Evolutionary conservation across 805 yeast genomes (phyloP).

Genomic region (Saturnispora sekii): DNA sequence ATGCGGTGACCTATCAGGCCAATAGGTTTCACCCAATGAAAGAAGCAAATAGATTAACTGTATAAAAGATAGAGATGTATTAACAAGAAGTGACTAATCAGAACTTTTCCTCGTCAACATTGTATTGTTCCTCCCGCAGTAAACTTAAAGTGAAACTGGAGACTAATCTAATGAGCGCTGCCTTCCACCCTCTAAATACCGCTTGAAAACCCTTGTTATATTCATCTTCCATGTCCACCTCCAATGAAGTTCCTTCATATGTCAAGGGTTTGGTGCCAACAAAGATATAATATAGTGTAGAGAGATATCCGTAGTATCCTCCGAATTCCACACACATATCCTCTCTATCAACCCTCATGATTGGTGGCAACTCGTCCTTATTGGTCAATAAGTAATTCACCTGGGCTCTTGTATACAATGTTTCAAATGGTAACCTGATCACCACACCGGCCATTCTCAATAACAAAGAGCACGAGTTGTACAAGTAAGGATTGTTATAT

Average conservation of each 20-base stretch:
- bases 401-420: constrained; percentile 76
- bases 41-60: too few relatives aligned
- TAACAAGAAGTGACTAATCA: constrained; percentile 1
- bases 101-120: constrained; percentile 34
- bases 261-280: constrained; percentile 27
- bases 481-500: constrained; percentile 50
- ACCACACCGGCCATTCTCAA: constrained; percentile 62
- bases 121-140: constrained; percentile 39
- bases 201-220: constrained; percentile 38
- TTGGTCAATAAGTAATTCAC: constrained; percentile 45
- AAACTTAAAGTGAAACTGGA: constrained; percentile 77
- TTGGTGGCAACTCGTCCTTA: constrained; percentile 28
- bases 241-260: constrained; percentile 20
- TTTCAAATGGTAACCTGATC: constrained; percentile 79
- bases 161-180: constrained; percentile 66
- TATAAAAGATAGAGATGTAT: too few relatives aligned
- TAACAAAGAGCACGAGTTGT: constrained; percentile 46
- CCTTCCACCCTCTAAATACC: constrained; percentile 86
- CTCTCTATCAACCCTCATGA: constrained; percentile 34
- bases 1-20: too few relatives aligned
- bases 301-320: constrained; percentile 45
- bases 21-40: too few relatives aligned
- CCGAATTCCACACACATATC: constrained; percentile 53
- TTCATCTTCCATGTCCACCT: constrained; percentile 26
- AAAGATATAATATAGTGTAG: constrained; percentile 41